Conservation (phyloP, 2,329 filamentous ascomycete species). For the Cercospora nicotianae region DNA sequence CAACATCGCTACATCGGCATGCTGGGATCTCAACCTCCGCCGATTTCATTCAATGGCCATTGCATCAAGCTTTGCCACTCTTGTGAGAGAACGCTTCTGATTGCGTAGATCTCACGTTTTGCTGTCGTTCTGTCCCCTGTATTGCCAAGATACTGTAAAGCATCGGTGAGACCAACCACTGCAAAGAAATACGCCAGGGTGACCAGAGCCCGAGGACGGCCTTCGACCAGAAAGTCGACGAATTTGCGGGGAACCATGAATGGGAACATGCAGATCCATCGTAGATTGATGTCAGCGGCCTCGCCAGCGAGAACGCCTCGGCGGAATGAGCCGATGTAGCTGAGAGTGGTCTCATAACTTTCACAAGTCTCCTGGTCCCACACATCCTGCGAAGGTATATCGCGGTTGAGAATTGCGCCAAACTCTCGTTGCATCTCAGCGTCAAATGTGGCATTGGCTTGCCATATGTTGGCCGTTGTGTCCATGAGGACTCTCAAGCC, state of each 20-base stretch:
- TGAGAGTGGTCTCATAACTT: constrained; percentile 33
- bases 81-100: constrained; percentile 31
- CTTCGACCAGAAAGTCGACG: constrained; percentile 36
- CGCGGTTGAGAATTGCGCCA: constrained; percentile 28
- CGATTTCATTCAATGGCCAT: constrained; percentile 35
- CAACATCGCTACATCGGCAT: neutral
- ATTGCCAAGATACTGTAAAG: constrained; percentile 35
- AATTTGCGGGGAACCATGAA: constrained; percentile 37
- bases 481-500: constrained; percentile 31
- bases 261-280: constrained; percentile 38
- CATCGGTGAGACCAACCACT: constrained; percentile 33
- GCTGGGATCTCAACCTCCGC: constrained; percentile 13
- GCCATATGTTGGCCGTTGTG: constrained; percentile 28
- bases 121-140: constrained; percentile 29
- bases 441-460: constrained; percentile 25
- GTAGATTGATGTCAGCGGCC: constrained; percentile 30
- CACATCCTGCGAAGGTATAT: constrained; percentile 26
- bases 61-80: constrained; percentile 37
- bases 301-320: constrained; percentile 31
- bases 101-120: constrained; percentile 33
- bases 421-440: constrained; percentile 28
- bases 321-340: constrained; percentile 35
- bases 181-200: constrained; percentile 41
- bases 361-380: constrained; percentile 29
- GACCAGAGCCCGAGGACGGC: constrained; percentile 38